Evolutionary conservation across 371 early-diverging fungal genomes (phyloP), one percentile per base, ranked within the genome.

Genomic region (Apophysomyces variabilis): DNA sequence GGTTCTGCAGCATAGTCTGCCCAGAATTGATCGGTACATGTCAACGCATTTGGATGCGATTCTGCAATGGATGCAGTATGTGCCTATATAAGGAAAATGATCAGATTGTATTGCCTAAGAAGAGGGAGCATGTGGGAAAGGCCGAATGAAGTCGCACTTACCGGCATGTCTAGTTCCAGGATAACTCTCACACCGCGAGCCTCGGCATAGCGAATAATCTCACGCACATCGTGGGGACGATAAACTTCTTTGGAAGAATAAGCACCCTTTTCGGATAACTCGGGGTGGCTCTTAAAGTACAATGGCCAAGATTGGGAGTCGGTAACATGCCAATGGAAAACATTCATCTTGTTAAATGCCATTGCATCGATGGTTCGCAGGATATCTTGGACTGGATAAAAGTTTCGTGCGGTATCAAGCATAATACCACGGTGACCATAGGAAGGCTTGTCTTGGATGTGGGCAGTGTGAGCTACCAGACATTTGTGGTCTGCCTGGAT

Each of bases 291-390:
- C 69, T 80, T 80, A 69, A 88, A 84, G 56, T 85, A 79, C 3
- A 92, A 60, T 0, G 93, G 92, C 90, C 91, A 94, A 6, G 91
- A 84, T 60, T 93, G 93, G 38, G 92, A 74, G 61, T 94, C 95
- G 0, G 88, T 87, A 11, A 91, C 85, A 64, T 94, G 95, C 92
- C 93, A 93, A 72, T 94, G 95, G 73, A 94, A 82, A 1, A 80
- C 83, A 64, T 94, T 94, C 74, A 94, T 75, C 81, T 94, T 94
- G 83, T 87, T 89, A 76, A 83, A 91, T 45, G 91, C 75, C 76
- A 93, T 85, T 44, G 90, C 94, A 57, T 93, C 93, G n/a, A 94
- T 72, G 60, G 88, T 84, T 62, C 89, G 86, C 68, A 81, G 67
- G 60, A 91, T 66, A 63, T 80, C 83, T 39, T 76, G 60, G 43